phyloP scores from a whole-genome alignment of 352 stramenopile genomes.

The Phytophthora tentaculata region DNA sequence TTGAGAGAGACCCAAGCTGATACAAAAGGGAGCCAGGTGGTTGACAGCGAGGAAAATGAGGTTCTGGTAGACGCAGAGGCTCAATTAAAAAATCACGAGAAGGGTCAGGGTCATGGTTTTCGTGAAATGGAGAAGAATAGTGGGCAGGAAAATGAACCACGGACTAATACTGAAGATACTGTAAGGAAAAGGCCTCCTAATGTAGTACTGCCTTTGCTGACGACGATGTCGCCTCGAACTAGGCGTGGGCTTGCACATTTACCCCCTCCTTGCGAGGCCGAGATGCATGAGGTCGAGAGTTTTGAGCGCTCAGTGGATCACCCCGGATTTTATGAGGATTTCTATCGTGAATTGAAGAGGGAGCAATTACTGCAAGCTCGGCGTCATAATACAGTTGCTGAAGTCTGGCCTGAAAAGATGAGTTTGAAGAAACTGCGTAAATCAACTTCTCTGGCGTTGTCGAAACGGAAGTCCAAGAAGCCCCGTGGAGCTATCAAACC shows the following conservation, averaged over 20 bases:
- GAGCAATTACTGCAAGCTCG: constrained; percentile 18
- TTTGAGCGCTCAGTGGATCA: constrained; percentile 47
- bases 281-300: constrained; percentile 49
- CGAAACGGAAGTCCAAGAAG: constrained; percentile 11
- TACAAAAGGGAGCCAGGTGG: neutral
- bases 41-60: neutral
- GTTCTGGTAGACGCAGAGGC: constrained; percentile 4
- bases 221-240: constrained; percentile 58
- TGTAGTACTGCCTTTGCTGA: constrained; percentile 48
- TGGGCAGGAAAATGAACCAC: neutral
- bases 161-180: neutral
- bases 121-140: neutral
- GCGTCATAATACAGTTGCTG: neutral
- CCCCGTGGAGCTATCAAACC: constrained; percentile 11
- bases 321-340: constrained; percentile 27
- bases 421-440: neutral
- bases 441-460: neutral
- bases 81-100: neutral
- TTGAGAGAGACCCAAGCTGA: constrained; percentile 23
- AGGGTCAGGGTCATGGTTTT: neutral
- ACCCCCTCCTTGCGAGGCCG: constrained; percentile 39
- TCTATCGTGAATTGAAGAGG: constrained; percentile 44
- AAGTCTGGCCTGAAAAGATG: neutral
- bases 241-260: constrained; percentile 47
- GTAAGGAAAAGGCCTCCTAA: neutral